Evolutionary conservation across 257 asterid species (phyloP), one percentile per base, ranked within the genome.

Genomic region (Plantago elongata): DNA sequence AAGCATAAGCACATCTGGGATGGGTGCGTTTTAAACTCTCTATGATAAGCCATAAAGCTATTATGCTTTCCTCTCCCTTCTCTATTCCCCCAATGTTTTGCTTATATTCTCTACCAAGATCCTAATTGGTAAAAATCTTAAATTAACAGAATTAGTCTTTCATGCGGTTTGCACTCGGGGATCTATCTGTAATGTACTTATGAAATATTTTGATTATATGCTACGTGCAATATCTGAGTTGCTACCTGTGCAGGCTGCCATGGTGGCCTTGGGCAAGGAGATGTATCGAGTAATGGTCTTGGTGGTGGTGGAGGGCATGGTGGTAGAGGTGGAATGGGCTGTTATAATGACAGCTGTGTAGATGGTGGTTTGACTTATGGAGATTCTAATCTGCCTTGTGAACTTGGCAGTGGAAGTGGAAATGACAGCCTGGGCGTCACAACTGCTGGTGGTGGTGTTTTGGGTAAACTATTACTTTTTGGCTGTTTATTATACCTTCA

Each of bases 231-330:
- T 48, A 57, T 46, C 18, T 30, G 49, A 57, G 55, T 55, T 75
- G 54, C 54, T 59, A 7, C 65, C 48, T 50, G 50, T 77, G 77
- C 85, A 93, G 99, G 99, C 72, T 89, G 99, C 79, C 79, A 47
- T 45, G 95, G 95, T 30, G 99, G 99, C 49, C 40, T 89, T 66
- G 99, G 99, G 48, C 88, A 73, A 66, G 99, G 99, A 46, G 59
- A 62, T 51, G 70, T 89, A 65, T 65, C 77, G 63, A 74, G 74
- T 51, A 79, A 69, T 72, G 95, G 94, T 68, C 77, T 82, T 54
- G 90, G 97, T 67, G 81, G 99, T 75, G 97, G 99, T 61, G 99
- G 88, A 57, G 99, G 99, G 45, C 89, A 93, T 74, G 99, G 99
- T 61, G 99, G 99, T 73, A 84, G 74, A 75, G 99, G 97, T 62